These are phyloP conservation scores for Syzygium syzygioides DNA, from an alignment of 441 rosid genomes.

Conservation along the genomic window DNA sequence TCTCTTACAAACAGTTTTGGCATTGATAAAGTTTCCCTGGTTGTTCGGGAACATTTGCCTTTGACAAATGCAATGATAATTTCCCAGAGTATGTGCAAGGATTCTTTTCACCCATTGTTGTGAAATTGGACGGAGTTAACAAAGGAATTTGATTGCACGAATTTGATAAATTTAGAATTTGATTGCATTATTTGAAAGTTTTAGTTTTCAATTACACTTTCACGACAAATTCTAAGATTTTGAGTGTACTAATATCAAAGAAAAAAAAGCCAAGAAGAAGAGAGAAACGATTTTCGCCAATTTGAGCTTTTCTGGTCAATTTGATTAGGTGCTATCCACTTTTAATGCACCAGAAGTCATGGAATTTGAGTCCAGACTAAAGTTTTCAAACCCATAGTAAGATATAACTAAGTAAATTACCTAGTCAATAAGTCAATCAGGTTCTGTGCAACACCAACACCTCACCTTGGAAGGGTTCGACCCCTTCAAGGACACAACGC, in stretches of 20 bases:
- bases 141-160: too few species aligned
- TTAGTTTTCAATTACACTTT: background rate
- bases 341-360: background rate
- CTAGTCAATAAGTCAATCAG: background rate
- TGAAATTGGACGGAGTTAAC: background rate
- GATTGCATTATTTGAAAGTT: background rate
- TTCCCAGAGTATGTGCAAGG: slow-evolving; percentile 41
- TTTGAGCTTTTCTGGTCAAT: background rate
- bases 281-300: background rate
- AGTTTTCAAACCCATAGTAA: background rate
- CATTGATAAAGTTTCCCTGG: slow-evolving; percentile 48
- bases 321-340: background rate
- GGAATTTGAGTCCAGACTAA: background rate
- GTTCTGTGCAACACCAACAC: too few species aligned
- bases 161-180: background rate
- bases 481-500: too few species aligned
- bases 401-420: background rate
- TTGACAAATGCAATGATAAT: background rate
- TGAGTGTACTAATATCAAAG: background rate
- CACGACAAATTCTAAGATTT: background rate
- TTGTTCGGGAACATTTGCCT: slow-evolving; percentile 50
- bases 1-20: slow-evolving; percentile 46
- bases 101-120: slow-evolving; percentile 63
- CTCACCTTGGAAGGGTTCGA: too few species aligned
- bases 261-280: background rate